Evolutionary conservation across 129 eudicot genomes (phyloP).

Genomic region (Erigeron canadensis): DNA sequence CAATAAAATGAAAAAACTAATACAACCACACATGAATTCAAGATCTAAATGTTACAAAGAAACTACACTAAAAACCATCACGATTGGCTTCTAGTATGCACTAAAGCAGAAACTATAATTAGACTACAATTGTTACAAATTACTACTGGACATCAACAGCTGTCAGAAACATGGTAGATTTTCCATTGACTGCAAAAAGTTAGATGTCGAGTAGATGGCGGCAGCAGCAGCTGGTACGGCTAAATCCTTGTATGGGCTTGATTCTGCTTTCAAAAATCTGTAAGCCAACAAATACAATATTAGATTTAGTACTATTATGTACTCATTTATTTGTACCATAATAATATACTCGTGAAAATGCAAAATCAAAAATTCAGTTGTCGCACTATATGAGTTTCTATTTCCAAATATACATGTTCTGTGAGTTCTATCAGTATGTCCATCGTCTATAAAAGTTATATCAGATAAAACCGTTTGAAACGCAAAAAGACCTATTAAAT

Average conservation of each 20-base stretch:
- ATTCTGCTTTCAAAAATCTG: constrained; percentile 50
- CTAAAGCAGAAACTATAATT: constrained; percentile 32
- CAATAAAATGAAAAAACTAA: constrained; percentile 13
- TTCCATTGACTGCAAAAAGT: constrained; percentile 61
- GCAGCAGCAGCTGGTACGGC: constrained; percentile 89
- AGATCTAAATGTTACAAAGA: constrained; percentile 20
- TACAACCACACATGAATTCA: constrained; percentile 32
- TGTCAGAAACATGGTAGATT: constrained; percentile 60
- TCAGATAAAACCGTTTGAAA: not conserved
- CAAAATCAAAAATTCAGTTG: no score
- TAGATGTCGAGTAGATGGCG: constrained; percentile 83
- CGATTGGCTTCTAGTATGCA: constrained; percentile 26
- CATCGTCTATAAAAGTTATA: not conserved
- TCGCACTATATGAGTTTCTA: not conserved
- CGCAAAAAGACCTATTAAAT: no score
- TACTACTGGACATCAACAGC: not conserved
- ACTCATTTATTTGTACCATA: not conserved
- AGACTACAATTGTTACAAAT: constrained; percentile 27
- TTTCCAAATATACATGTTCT: not conserved
- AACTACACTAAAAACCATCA: constrained; percentile 15
- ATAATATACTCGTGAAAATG: no score
- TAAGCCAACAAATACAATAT: constrained; percentile 14
- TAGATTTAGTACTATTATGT: not conserved
- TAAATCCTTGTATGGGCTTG: constrained; percentile 43
- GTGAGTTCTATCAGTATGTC: not conserved